These are phyloP conservation scores for Sedum album DNA, from an alignment of 164 flowering plant species.

Conservation along the genomic window DNA sequence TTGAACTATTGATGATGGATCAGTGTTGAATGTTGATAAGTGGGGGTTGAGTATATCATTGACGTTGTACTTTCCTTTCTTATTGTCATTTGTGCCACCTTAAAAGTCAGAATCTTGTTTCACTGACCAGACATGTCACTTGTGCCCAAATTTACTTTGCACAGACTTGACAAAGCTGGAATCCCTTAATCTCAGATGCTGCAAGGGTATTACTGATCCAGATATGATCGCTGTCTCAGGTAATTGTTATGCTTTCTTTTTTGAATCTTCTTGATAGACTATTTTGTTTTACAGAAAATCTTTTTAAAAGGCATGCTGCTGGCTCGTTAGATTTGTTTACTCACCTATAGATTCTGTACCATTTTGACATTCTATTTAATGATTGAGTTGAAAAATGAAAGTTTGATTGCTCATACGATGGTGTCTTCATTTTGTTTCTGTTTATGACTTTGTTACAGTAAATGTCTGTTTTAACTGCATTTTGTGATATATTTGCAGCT, in stretches of 20 bases:
- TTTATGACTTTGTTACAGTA: no score
- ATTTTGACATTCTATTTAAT: no score
- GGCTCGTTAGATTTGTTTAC: no score
- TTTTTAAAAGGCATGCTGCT: no score
- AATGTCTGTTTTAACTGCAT: no score
- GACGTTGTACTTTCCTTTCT: neutral
- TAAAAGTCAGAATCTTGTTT: conserved; percentile 19
- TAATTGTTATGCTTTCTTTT: neutral
- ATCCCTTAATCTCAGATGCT: neutral
- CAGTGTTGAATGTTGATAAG: neutral
- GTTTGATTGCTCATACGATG: no score
- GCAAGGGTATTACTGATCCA: neutral
- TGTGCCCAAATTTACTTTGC: neutral
- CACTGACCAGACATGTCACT: neutral
- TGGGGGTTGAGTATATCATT: neutral
- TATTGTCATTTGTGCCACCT: neutral
- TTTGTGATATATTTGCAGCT: no score
- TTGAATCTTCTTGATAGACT: neutral
- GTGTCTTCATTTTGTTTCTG: no score
- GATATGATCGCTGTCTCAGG: neutral
- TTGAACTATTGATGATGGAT: neutral
- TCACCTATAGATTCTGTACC: no score
- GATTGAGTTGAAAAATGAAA: no score
- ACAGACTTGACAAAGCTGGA: neutral
- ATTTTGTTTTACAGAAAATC: no score